Conservation (phyloP, 805 yeast genomes). For the Alloascoidea africana region DNA sequence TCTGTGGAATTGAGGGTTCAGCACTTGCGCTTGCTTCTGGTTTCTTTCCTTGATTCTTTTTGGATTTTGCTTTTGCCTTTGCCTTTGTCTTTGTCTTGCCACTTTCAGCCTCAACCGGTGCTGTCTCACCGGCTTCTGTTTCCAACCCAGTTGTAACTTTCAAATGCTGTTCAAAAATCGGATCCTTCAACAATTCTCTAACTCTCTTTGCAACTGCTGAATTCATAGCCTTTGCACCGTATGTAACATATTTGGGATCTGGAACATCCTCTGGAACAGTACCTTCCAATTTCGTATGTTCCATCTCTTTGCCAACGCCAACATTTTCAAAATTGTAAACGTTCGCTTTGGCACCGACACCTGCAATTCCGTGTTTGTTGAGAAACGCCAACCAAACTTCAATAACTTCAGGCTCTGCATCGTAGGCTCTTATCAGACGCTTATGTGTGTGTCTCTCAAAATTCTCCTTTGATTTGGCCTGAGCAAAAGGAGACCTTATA, state of each 20-base stretch:
- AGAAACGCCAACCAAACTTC: slow-evolving; percentile 72
- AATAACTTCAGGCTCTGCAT: slow-evolving; percentile 71
- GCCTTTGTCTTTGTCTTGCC: not conserved
- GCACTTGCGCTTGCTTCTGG: slow-evolving; percentile 2
- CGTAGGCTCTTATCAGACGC: slow-evolving; percentile 62
- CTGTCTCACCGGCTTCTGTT: slow-evolving; percentile 2
- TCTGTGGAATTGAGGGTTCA: not conserved
- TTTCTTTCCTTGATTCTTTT: slow-evolving; percentile 2
- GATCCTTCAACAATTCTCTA: slow-evolving; percentile 52
- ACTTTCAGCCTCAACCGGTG: slow-evolving; percentile 3
- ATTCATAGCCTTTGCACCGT: slow-evolving; percentile 11
- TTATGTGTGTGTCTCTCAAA: slow-evolving; percentile 79
- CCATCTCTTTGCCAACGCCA: slow-evolving; percentile 26
- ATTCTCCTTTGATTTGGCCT: slow-evolving; percentile 89
- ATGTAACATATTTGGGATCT: slow-evolving; percentile 9
- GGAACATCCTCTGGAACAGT: slow-evolving; percentile 9
- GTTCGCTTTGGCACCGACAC: slow-evolving; percentile 71
- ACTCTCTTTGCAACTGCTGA: slow-evolving; percentile 53
- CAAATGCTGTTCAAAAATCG: slow-evolving; percentile 44
- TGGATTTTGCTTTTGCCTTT: slow-evolving; percentile 4
- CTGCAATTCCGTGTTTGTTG: slow-evolving; percentile 61
- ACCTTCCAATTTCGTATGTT: slow-evolving; percentile 13
- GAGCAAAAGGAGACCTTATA: slow-evolving; percentile 83
- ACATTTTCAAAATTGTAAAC: slow-evolving; percentile 40
- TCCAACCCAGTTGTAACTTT: slow-evolving; percentile 1